A percentile compares a stretch with the other conserved stretches of the same genome.
Conservation (phyloP, 2,329 filamentous ascomycete genomes). For the Exserohilum rostratum region DNA sequence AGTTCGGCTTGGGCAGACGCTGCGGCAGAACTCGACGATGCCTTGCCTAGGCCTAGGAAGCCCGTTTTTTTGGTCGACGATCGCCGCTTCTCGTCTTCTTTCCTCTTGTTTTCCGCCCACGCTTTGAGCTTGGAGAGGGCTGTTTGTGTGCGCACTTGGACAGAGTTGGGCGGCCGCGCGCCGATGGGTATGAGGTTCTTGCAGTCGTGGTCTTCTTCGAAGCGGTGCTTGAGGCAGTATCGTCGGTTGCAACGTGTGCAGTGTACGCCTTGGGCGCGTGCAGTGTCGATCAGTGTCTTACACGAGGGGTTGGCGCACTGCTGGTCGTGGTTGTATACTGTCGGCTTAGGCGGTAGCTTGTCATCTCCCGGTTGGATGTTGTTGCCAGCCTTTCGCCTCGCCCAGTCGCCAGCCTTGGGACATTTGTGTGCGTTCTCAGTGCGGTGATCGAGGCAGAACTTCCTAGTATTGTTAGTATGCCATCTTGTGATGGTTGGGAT, state of each 20-base stretch:
- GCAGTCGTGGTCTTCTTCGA: constrained; percentile 85
- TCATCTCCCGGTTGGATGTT: constrained; percentile 34
- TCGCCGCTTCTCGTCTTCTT: constrained; percentile 64
- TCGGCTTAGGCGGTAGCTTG: constrained; percentile 54
- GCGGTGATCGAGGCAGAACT: constrained; percentile 93
- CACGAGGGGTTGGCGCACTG: constrained; percentile 71
- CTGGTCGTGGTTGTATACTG: constrained; percentile 66
- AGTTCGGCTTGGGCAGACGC: constrained; percentile 71
- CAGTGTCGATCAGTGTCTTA: constrained; percentile 74
- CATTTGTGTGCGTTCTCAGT: constrained; percentile 81
- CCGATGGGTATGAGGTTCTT: constrained; percentile 65
- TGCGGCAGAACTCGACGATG: constrained; percentile 45
- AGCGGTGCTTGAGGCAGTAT: constrained; percentile 79
- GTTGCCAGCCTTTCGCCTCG: constrained; percentile 50
- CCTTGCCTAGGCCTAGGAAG: constrained; percentile 33
- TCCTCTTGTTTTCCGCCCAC: constrained; percentile 83
- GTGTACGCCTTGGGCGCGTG: constrained; percentile 63
- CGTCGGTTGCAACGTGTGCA: constrained; percentile 73
- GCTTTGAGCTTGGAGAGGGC: constrained; percentile 78
- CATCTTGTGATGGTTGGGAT: not conserved
- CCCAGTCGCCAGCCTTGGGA: constrained; percentile 66
- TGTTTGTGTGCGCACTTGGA: constrained; percentile 43
- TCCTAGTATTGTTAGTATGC: constrained; percentile 53
- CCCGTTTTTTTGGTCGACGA: constrained; percentile 27
- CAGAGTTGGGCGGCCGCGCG: constrained; percentile 51